Conservation (phyloP, 352 stramenopile genomes). For the Globisporangium acanthophoron region DNA sequence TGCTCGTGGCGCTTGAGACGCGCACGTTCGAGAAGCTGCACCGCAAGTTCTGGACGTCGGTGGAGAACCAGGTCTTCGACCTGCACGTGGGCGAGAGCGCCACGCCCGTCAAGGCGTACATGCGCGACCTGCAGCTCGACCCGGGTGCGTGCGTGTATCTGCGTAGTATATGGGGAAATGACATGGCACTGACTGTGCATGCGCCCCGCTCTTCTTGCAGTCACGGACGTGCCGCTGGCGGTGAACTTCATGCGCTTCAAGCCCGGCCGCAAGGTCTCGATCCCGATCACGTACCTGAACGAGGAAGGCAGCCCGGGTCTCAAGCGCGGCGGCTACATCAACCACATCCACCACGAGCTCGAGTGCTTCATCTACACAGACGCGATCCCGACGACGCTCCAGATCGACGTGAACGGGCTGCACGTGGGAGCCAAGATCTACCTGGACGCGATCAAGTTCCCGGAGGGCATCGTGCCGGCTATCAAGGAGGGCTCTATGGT, state of each 20-base stretch:
- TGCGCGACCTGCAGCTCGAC: slow-evolving; percentile 85
- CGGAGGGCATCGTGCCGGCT: slow-evolving; percentile 65
- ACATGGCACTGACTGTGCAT: not conserved
- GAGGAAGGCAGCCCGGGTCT: slow-evolving; percentile 91
- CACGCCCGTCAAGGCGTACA: slow-evolving; percentile 70
- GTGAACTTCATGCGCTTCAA: slow-evolving; percentile 94
- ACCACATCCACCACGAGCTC: slow-evolving; percentile 84
- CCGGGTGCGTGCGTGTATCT: slow-evolving; percentile 27
- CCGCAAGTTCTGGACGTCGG: slow-evolving; percentile 81
- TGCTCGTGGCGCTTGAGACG: slow-evolving; percentile 71
- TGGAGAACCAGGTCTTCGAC: slow-evolving; percentile 87
- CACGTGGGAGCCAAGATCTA: slow-evolving; percentile 83
- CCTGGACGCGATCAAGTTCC: slow-evolving; percentile 70
- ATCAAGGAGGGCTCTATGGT: slow-evolving; percentile 62
- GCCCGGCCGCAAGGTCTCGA: slow-evolving; percentile 83
- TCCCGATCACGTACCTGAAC: slow-evolving; percentile 92
- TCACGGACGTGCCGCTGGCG: slow-evolving; percentile 69
- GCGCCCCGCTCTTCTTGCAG: slow-evolving; percentile 12
- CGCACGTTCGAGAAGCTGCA: slow-evolving; percentile 77
- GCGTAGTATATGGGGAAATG: not conserved
- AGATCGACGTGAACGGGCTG: slow-evolving; percentile 83
- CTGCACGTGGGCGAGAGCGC: slow-evolving; percentile 58
- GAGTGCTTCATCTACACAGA: slow-evolving; percentile 77
- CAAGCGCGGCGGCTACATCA: slow-evolving; percentile 93
- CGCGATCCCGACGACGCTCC: slow-evolving; percentile 64